Conservation (phyloP, 768 basidiomycete species). For the Rhodosporidiobolus sp. region DNA sequence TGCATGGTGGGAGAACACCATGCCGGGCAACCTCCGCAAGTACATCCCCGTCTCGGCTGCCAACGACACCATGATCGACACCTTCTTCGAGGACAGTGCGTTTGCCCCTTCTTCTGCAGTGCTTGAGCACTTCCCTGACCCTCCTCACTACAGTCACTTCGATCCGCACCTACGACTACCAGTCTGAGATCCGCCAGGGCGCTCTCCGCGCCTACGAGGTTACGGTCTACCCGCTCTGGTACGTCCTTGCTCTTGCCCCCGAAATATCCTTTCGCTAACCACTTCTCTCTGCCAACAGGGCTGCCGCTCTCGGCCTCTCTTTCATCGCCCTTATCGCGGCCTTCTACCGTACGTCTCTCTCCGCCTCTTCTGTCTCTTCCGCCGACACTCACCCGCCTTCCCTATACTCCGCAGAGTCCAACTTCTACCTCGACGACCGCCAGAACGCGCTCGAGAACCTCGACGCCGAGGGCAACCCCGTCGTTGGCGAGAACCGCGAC, state of each 20-base stretch:
- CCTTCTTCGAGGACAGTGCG: constrained; percentile 45
- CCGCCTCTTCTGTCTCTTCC: not conserved
- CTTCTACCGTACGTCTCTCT: constrained; percentile 30
- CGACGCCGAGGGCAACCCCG: constrained; percentile 22
- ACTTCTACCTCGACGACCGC: constrained; percentile 47
- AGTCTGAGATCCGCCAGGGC: constrained; percentile 16
- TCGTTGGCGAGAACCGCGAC: constrained; percentile 41
- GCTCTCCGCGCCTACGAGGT: constrained; percentile 23
- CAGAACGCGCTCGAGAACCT: constrained; percentile 46
- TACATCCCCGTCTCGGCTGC: constrained; percentile 41
- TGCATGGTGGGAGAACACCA: constrained; percentile 38
- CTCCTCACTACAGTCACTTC: constrained; percentile 15
- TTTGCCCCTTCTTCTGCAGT: not conserved
- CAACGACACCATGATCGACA: constrained; percentile 45
- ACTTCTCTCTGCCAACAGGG: too few species aligned
- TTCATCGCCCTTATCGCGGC: constrained; percentile 47
- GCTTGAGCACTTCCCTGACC: too few species aligned
- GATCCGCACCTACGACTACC: constrained; percentile 33
- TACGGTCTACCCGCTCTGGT: constrained; percentile 44
- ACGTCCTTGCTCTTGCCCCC: too few species aligned
- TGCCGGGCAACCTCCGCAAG: constrained; percentile 39
- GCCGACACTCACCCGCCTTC: not conserved
- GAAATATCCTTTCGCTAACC: too few species aligned
- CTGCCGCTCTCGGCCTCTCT: constrained; percentile 45
- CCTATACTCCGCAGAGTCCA: constrained; percentile 27